Evolutionary conservation across 805 yeast species (phyloP).

Genomic region (Nakazawaea wyomingensis): DNA sequence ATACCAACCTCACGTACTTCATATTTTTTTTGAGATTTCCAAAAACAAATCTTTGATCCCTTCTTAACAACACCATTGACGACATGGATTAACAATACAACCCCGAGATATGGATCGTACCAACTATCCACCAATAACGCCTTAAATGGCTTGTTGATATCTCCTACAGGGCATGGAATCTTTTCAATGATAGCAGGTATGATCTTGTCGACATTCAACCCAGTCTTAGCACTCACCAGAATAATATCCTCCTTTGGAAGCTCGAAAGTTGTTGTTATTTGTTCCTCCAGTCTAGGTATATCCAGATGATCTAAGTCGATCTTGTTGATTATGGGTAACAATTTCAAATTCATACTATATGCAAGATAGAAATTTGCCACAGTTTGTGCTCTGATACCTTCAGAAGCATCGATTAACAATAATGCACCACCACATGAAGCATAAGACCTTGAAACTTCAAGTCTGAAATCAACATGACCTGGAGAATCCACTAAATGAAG

Average conservation of each 20-base stretch:
- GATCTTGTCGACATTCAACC: conserved; percentile 70
- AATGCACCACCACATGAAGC: conserved; percentile 97
- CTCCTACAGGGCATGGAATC: conserved; percentile 76
- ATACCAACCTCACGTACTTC: conserved; percentile 93
- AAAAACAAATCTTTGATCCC: conserved; percentile 74
- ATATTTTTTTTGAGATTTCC: conserved; percentile 68
- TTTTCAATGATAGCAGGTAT: conserved; percentile 76
- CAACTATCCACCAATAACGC: conserved; percentile 93
- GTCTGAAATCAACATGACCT: conserved; percentile 94
- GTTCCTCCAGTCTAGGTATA: conserved; percentile 72
- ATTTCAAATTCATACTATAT: conserved; percentile 71
- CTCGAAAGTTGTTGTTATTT: conserved; percentile 81
- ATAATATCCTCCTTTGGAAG: conserved; percentile 68
- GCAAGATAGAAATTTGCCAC: conserved; percentile 96
- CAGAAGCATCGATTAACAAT: conserved; percentile 86
- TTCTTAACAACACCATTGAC: conserved; percentile 76
- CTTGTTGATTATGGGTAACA: conserved; percentile 88
- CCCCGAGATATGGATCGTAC: conserved; percentile 93
- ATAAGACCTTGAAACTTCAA: conserved; percentile 89
- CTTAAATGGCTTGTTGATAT: conserved; percentile 45
- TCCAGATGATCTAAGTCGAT: conserved; percentile 88
- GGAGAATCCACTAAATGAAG: conserved; percentile 95
- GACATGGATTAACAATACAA: conserved; percentile 74
- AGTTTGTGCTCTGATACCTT: conserved; percentile 97
- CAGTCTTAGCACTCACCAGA: conserved; percentile 90